Base-by-base conservation (phyloP, 2,329 filamentous ascomycete genomes). In the Aureobasidium melanogenum region DNA sequence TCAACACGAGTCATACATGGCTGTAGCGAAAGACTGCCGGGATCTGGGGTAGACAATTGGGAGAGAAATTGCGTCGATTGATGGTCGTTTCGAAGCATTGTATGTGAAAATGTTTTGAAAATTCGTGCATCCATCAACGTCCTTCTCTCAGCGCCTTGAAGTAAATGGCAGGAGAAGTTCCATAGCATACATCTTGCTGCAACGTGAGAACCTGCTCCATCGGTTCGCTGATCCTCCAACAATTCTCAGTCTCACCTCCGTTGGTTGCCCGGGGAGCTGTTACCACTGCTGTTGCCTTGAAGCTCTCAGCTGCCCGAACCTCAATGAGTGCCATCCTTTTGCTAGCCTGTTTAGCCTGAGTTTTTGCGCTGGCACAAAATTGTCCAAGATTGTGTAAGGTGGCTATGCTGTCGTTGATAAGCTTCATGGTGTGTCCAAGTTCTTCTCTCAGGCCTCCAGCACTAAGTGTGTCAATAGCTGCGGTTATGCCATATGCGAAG, bases 381-480 rank as follows among this genome's bases (percentile, higher is more conserved):
- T 48, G 52, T 7, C 54, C 46, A n/a, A 59, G 47, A 17, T 57
- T 39, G 14, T 57, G 36, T 30, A 62, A 28, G 8, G 38, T 39
- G 12, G 44, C 47, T 38, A 59, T 47, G 12, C 51, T 41, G 12
- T 46, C 52, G 38, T 39, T 43, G 14, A 62, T 17, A 7, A 57
- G 41, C 22, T 24, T 28, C 47, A 58, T 58, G 9, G 47, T 62
- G 14, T 43, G 51, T 15, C 46, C 61, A 22, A 52, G 32, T 3
- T 59, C 55, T 24, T 62, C 61, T 28, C 10, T 39, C 1, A 54
- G 32, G 6, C 86, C 84, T 5, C 80, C 82, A 0, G 86, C 82
- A 14, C 83, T 83, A 60, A 89, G 76, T 1, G 88, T 82, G 66
- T 91, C 88, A 36, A 87, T 77, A 0, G 87, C 86, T 51, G 84